Base-by-base conservation (phyloP, 345 rosid species). In the Gossypium herbaceum region DNA sequence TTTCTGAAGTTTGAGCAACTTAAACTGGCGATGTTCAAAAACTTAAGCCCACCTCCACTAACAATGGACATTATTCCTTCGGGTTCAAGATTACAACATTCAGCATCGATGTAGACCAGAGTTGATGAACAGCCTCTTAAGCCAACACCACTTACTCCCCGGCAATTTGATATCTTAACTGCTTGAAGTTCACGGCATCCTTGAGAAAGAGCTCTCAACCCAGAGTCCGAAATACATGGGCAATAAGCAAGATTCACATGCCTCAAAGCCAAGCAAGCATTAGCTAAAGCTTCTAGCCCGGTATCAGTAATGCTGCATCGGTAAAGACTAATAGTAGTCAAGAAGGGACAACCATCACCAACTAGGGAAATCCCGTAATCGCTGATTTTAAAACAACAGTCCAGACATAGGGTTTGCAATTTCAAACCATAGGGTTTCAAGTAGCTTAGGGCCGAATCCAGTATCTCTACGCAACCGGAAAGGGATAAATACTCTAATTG, bases 21-120 rank as follows among this genome's bases (percentile, higher is more conserved):
- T 11, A 81, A 15, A 50, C 85, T 72, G 59, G 89, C 78, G 2
- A 91, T 39, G 54, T 89, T 80, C 43, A 91, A 78, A 81, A 78
- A 85, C 84, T 86, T 87, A 16, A 92, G 81, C 73, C 97, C 87
- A 0, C 92, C 85, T 44, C 97, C 94, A 22, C 97, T 86, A 48
- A 89, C 82, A 67, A 91, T 88, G 25, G 80, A 91, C 12, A 41
- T 68, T 58, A 91, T 69, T 61, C 94, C 94, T 58, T 86, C 82
- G 0, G 86, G 85, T 65, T 81, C 79, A 61, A 94, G 84, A 76
- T 75, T 77, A 79, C 94, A 90, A 73, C 68, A 84, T 29, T 86
- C 84, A 1, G 90, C 94, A 78, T 88, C 90, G 25, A 92, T 64
- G 62, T 77, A 82, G 74, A 78, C 65, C 71, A 91, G 73, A 70